Base-by-base conservation (phyloP, 108 stramenopile species). In the Schizochytrium sp. region DNA sequence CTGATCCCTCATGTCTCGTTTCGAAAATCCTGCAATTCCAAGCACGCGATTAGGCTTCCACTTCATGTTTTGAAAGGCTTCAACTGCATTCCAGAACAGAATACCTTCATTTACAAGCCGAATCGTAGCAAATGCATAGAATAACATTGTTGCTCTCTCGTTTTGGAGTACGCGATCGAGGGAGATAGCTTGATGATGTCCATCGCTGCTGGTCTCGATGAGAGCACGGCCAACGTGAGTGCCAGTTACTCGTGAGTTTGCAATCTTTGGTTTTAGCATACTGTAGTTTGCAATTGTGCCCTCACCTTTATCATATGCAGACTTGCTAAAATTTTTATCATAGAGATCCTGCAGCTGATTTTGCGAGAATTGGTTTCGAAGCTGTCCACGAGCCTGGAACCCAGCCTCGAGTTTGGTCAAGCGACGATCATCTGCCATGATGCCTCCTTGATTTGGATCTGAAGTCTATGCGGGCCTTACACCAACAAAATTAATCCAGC, bases 11-110 rank as follows among this genome's bases (percentile, higher is more conserved):
- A 83, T 83, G 13, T 83, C 76, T 2, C 12, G 10, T 10, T 46
- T 53, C 76, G 53, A 19, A 1, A 8, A 83, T 2, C 10, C 47
- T 5, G 76, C 13, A 50, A 83, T 83, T 17, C 76, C 76, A 7
- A 83, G 76, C 8, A 83, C 28, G 5, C 76, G 76, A 83, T 83
- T 83, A 13, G 76, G 17, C 55, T 83, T 83, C 76, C 76, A 83
- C 1, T 55, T 83, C 15, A 42, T 49, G 53, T 83, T 83, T 53
- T 83, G 76, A 38, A 83, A 55, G 3, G 50, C 28, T 53, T 83
- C 76, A 5, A 83, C 76, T 10, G 47, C 76, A 2, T 49, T 55
- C 76, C 76, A 83, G 47, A 83, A 83, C 50, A 83, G 76, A 42
- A 83, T 83, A 55, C 50, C 47, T 40, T 83, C 76, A n/a, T 49